phyloP scores from a whole-genome alignment of 192 early-diverging fungal species.

The Jimgerdemannia flammicorona region DNA sequence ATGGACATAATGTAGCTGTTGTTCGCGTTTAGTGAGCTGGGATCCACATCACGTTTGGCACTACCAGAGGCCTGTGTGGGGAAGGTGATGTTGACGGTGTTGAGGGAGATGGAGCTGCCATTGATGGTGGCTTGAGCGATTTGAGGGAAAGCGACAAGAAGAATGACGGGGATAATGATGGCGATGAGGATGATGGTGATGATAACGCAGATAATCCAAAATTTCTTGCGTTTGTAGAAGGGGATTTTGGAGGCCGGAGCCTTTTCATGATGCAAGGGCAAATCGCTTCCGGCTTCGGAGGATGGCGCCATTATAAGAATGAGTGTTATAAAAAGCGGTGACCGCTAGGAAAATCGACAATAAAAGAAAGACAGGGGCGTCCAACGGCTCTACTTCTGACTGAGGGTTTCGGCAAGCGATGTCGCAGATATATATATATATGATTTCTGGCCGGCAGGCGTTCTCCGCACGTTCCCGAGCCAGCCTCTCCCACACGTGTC shows the following conservation, averaged over 20 bases:
- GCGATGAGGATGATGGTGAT: constrained; percentile 41
- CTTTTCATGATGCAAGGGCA: constrained; percentile 28
- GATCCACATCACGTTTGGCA: background rate
- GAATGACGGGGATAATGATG: constrained; percentile 40
- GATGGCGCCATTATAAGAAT: background rate
- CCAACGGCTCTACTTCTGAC: background rate
- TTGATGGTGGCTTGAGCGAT: constrained; percentile 46
- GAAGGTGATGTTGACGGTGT: constrained; percentile 37
- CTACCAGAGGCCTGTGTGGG: background rate
- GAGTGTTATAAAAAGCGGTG: background rate
- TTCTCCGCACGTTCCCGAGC: background rate
- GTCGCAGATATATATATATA: background rate
- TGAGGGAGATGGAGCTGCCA: constrained; percentile 31
- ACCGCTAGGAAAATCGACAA: background rate
- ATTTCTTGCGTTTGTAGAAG: constrained; percentile 48
- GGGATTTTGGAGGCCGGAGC: constrained; percentile 36
- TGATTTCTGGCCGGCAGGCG: background rate
- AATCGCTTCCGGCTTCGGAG: background rate
- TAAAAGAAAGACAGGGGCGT: background rate
- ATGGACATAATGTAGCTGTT: constrained; percentile 23
- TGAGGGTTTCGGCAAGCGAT: background rate
- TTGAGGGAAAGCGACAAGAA: constrained; percentile 52
- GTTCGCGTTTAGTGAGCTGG: constrained; percentile 7
- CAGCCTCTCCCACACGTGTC: background rate
- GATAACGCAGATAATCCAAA: constrained; percentile 49